Evolutionary conservation across 2,329 filamentous ascomycete species (phyloP).

Genomic region (Neonectria hederae): DNA sequence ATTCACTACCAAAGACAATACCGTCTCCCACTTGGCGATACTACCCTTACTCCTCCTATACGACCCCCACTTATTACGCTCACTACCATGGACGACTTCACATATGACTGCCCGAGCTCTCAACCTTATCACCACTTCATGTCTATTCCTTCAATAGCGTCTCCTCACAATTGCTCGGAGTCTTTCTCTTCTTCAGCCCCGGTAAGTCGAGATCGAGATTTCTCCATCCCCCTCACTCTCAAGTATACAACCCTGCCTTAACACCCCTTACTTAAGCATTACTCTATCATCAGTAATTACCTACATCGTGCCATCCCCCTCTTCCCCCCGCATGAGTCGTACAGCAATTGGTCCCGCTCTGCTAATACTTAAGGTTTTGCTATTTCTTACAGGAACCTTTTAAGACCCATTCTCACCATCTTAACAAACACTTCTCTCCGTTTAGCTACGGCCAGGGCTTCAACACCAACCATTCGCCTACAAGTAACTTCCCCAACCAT

Average conservation of each 20-base stretch:
- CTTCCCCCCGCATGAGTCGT: constrained; percentile 19
- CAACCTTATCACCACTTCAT: constrained; percentile 65
- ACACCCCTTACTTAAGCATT: constrained; percentile 46
- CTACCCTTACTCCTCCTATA: no score
- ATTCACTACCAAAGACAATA: not conserved
- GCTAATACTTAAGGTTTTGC: constrained; percentile 8
- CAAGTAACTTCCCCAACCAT: constrained; percentile 60
- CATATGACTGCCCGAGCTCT: constrained; percentile 57
- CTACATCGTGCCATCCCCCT: constrained; percentile 4
- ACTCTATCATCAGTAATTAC: constrained; percentile 33
- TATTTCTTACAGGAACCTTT: constrained; percentile 56
- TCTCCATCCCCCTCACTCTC: constrained; percentile 34
- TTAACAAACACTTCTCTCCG: constrained; percentile 56
- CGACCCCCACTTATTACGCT: not conserved
- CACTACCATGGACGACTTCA: constrained; percentile 63
- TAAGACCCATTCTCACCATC: constrained; percentile 52
- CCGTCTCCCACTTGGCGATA: not conserved
- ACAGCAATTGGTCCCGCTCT: not conserved
- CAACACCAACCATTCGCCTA: constrained; percentile 46
- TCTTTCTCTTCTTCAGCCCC: constrained; percentile 65
- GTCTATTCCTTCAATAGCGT: constrained; percentile 62
- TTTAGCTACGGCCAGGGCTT: constrained; percentile 55
- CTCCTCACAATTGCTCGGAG: constrained; percentile 62
- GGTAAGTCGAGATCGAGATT: constrained; percentile 52
- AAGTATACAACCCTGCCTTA: constrained; percentile 36